Percentiles rank a stretch among this genome's conserved stretches.
Evolutionary conservation across 345 rosid species (phyloP).

Genomic region (Turnera subulata): DNA sequence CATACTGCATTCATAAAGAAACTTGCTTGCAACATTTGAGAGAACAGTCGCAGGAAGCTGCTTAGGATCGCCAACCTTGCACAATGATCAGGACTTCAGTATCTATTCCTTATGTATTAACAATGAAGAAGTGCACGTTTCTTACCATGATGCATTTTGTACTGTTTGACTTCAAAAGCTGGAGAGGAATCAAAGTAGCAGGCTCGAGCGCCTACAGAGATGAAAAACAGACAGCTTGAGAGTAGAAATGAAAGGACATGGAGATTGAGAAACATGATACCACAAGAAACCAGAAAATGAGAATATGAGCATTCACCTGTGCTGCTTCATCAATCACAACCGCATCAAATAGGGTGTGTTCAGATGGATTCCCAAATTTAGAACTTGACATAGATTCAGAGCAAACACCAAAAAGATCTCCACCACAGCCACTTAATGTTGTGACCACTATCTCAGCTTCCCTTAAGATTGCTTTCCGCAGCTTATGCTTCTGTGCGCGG

Average conservation of each 20-base stretch:
- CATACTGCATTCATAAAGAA: constrained; percentile 88
- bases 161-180: constrained; percentile 78
- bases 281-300: constrained; percentile 22
- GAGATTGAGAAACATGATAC: constrained; percentile 17
- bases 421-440: constrained; percentile 97
- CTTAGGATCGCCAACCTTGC: constrained; percentile 95
- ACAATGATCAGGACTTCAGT: constrained; percentile 18
- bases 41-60: constrained; percentile 99
- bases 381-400: constrained; percentile 66
- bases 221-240: constrained; percentile 21
- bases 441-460: constrained; percentile 96
- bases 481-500: constrained; percentile 58
- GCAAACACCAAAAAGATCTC: constrained; percentile 90
- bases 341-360: constrained; percentile 80
- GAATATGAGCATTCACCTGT: constrained; percentile 47
- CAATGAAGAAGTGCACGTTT: constrained; percentile 4
- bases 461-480: constrained; percentile 74
- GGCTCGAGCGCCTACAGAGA: constrained; percentile 87
- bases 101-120: not conserved
- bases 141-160: constrained; percentile 90
- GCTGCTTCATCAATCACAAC: constrained; percentile 98
- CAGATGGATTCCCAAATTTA: constrained; percentile 73
- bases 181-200: constrained; percentile 96
- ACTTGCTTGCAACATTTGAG: constrained; percentile 87
- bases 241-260: constrained; percentile 9